phyloP scores from a whole-genome alignment of 345 rosid genomes.

The Dimocarpus longan region DNA sequence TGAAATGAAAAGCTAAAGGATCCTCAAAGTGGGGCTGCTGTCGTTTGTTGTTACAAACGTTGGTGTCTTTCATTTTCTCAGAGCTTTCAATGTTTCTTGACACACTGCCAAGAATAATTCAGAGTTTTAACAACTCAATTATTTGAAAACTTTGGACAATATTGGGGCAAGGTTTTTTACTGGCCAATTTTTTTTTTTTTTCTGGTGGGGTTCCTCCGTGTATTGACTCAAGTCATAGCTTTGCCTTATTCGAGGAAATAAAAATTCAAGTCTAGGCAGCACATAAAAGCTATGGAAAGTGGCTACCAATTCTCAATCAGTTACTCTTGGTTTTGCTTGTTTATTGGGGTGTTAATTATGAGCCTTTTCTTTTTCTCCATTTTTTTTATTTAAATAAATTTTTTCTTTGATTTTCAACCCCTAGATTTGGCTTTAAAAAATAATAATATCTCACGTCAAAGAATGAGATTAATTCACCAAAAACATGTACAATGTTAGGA shows the following conservation, averaged over 20 bases:
- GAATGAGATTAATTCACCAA: not conserved
- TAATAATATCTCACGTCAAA: too few species aligned
- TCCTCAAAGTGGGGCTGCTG: conserved; percentile 18
- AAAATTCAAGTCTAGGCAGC: not conserved
- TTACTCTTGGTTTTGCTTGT: conserved; percentile 1
- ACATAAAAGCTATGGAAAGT: conserved; percentile 5
- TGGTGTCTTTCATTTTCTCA: conserved; percentile 17
- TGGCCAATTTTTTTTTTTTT: not conserved
- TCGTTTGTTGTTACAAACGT: conserved; percentile 17
- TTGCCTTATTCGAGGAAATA: not conserved
- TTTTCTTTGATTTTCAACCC: not conserved
- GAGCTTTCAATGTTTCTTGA: not conserved
- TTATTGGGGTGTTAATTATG: not conserved
- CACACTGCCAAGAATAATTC: conserved; percentile 3
- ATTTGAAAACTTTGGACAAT: conserved; percentile 8
- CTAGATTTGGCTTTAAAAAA: not conserved
- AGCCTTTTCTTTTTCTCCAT: not conserved
- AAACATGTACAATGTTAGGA: too few species aligned
- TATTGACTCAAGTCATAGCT: not conserved
- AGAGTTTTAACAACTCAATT: conserved; percentile 24
- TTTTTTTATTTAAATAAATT: not conserved
- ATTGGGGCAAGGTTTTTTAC: not conserved
- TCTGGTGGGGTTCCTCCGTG: conserved; percentile 1
- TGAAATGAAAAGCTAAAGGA: conserved; percentile 13
- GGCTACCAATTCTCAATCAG: not conserved